A percentile compares a stretch with the other conserved stretches of the same genome.
Conservation (phyloP, 108 stramenopile genomes). For the Pseudonitzschia multiseries region DNA sequence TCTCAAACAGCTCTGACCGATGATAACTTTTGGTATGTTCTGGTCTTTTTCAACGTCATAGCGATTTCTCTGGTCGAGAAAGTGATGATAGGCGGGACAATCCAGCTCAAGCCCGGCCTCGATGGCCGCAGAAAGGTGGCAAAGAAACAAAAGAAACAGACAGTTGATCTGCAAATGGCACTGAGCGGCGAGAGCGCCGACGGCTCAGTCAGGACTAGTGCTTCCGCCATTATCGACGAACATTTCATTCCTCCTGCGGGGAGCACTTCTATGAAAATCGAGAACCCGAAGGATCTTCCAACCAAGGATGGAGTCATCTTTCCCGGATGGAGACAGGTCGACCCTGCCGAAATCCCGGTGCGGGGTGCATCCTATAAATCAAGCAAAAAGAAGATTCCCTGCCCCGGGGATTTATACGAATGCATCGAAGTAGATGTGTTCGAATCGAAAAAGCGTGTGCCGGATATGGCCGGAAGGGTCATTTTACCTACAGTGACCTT, state of each 20-base stretch:
- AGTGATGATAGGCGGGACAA: slow-evolving; percentile 21
- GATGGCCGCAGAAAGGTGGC: not conserved
- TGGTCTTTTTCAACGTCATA: slow-evolving; percentile 56
- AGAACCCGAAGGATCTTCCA: slow-evolving; percentile 53
- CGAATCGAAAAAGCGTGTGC: slow-evolving; percentile 51
- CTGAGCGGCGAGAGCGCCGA: not conserved
- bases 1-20: slow-evolving; percentile 37
- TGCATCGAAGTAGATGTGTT: slow-evolving; percentile 71
- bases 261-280: slow-evolving; percentile 54
- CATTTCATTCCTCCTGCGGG: slow-evolving; percentile 57
- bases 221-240: not conserved
- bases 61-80: slow-evolving; percentile 40
- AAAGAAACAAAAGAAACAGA: not conserved
- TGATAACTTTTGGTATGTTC: slow-evolving; percentile 60
- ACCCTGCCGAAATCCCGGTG: slow-evolving; percentile 47
- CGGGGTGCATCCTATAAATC: slow-evolving; percentile 70
- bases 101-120: slow-evolving; percentile 14
- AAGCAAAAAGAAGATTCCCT: slow-evolving; percentile 74
- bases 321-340: slow-evolving; percentile 53
- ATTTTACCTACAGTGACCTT: slow-evolving; percentile 56
- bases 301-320: slow-evolving; percentile 56
- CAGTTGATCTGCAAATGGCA: not conserved
- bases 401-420: slow-evolving; percentile 73
- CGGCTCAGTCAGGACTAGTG: not conserved
- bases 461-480: slow-evolving; percentile 69